Conservation (phyloP, 2,329 filamentous ascomycete species). For the Pseudogymnoascus pannorum region DNA sequence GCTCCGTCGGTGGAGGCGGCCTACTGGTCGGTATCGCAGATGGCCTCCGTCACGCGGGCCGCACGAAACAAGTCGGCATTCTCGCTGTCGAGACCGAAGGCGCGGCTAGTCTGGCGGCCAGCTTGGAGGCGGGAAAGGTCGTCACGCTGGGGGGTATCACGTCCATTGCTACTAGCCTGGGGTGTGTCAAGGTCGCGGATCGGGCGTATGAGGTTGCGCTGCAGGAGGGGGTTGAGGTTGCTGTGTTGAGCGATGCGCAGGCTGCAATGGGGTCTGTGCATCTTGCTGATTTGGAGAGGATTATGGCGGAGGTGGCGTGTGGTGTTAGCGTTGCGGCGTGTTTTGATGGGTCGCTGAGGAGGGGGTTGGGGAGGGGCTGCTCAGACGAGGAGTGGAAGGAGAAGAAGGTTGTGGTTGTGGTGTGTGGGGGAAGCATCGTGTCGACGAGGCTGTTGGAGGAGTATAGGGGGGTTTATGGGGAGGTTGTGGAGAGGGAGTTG, state of each 20-base stretch:
- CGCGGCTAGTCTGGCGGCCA: conserved; percentile 61
- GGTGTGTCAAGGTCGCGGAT: conserved; percentile 59
- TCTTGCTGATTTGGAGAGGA: conserved; percentile 73
- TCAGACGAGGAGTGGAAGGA: conserved; percentile 51
- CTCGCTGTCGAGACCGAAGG: conserved; percentile 71
- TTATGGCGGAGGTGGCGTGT: conserved; percentile 79
- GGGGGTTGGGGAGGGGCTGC: conserved; percentile 46
- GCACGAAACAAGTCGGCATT: conserved; percentile 35
- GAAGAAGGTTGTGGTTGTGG: conserved; percentile 72
- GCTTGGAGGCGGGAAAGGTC: conserved; percentile 48
- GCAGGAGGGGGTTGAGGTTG: conserved; percentile 14
- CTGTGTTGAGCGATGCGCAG: conserved; percentile 59
- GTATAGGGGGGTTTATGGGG: conserved; percentile 43
- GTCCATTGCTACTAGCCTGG: conserved; percentile 66
- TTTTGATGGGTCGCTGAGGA: conserved; percentile 57
- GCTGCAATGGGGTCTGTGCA: conserved; percentile 70
- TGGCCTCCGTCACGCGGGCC: conserved; percentile 35
- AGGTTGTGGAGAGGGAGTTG: conserved; percentile 18
- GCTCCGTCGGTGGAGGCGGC: conserved; percentile 73
- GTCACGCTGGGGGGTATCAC: conserved; percentile 65
- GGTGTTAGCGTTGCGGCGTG: conserved; percentile 68
- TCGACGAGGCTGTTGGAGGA: conserved; percentile 52
- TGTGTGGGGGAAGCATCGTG: conserved; percentile 73
- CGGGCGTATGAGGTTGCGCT: conserved; percentile 58
- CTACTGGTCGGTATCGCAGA: conserved; percentile 69